These are phyloP conservation scores for Cladosporium velox DNA, from an alignment of 2,329 filamentous ascomycete species.

Conservation along the genomic window DNA sequence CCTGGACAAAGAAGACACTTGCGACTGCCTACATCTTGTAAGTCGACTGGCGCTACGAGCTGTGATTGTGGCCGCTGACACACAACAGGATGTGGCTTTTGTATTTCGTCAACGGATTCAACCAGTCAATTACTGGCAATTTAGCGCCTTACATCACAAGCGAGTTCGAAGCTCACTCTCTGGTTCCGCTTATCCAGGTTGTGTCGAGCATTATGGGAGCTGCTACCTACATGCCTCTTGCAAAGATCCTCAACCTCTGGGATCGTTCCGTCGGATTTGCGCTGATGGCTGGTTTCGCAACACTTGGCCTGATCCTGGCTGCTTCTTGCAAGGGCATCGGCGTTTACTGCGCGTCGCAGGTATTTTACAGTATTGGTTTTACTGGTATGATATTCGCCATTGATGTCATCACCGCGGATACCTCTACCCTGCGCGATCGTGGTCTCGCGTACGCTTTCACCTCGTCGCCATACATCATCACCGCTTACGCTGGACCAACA, in stretches of 20 bases:
- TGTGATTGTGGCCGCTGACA: not conserved
- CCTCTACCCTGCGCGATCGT: conserved; percentile 36
- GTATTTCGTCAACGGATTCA: conserved; percentile 17
- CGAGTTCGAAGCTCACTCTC: conserved; percentile 54
- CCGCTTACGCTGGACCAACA: conserved; percentile 34
- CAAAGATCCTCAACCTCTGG: conserved; percentile 68
- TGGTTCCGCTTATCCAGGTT: conserved; percentile 56
- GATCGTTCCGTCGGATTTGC: conserved; percentile 67
- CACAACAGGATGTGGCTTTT: conserved; percentile 14
- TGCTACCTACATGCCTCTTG: conserved; percentile 65
- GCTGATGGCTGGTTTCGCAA: conserved; percentile 55
- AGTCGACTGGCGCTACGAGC: conserved; percentile 19
- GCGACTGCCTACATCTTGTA: conserved; percentile 43
- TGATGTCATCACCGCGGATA: conserved; percentile 39
- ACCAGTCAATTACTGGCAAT: conserved; percentile 10
- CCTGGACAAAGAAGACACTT: conserved; percentile 43
- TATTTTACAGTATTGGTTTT: conserved; percentile 36
- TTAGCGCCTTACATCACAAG: conserved; percentile 44
- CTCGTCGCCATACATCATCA: conserved; percentile 38
- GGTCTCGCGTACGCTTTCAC: conserved; percentile 36
- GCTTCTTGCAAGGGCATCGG: conserved; percentile 32
- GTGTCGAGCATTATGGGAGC: conserved; percentile 58
- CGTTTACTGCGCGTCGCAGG: conserved; percentile 32
- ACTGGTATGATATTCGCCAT: conserved; percentile 36
- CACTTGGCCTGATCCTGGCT: conserved; percentile 38